These are phyloP conservation scores for Plenodomus tracheiphilus DNA, from an alignment of 2,329 filamentous ascomycete species.

Conservation along the genomic window DNA sequence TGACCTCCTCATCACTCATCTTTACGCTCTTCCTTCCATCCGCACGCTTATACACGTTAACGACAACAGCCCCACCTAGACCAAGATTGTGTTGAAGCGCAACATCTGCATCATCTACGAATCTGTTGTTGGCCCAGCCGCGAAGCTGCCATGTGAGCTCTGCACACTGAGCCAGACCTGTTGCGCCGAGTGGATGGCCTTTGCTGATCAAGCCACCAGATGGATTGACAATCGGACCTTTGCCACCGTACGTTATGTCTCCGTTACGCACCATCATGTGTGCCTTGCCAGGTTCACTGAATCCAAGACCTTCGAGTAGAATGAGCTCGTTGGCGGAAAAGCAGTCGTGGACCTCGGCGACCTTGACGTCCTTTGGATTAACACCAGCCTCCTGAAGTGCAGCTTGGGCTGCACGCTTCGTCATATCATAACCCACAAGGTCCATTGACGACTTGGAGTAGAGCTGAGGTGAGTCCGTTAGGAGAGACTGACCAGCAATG, in stretches of 20 bases:
- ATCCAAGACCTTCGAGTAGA: constrained; percentile 79
- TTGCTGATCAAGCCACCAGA: constrained; percentile 93
- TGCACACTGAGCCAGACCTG: constrained; percentile 88
- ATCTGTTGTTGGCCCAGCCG: constrained; percentile 91
- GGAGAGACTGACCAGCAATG: constrained; percentile 82
- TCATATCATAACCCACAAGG: constrained; percentile 88
- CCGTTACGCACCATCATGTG: constrained; percentile 85
- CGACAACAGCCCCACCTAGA: constrained; percentile 84
- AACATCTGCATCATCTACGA: constrained; percentile 66
- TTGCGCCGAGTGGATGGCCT: constrained; percentile 90
- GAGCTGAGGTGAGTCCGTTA: constrained; percentile 77
- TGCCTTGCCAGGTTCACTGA: constrained; percentile 76
- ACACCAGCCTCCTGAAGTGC: constrained; percentile 75
- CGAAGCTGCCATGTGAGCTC: constrained; percentile 94
- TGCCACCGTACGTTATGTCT: constrained; percentile 87
- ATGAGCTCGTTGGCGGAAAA: constrained; percentile 95
- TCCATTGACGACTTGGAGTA: constrained; percentile 83
- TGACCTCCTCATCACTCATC: constrained; percentile 67
- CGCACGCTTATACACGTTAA: constrained; percentile 83
- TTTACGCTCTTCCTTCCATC: constrained; percentile 69
- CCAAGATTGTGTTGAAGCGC: constrained; percentile 92
- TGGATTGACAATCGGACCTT: constrained; percentile 78
- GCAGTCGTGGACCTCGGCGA: constrained; percentile 94
- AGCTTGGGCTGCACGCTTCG: constrained; percentile 65
- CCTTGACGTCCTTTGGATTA: constrained; percentile 69